Conservation (phyloP, 1,284 basidiomycete species). For the Ganoderma lucidum region DNA sequence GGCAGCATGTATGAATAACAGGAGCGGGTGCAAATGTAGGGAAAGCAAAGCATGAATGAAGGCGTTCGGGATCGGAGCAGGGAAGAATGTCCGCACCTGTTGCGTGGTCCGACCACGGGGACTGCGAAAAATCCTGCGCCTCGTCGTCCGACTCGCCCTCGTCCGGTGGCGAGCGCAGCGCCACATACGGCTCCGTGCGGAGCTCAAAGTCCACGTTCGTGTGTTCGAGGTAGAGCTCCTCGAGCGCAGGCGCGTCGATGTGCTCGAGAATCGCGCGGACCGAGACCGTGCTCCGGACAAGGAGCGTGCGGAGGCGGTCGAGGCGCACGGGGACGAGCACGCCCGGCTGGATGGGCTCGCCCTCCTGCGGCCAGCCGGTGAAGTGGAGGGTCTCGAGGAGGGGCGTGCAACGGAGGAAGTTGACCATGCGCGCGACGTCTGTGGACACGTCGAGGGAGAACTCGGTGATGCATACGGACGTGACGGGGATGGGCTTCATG, state of each 20-base stretch:
- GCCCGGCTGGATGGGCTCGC: conserved; percentile 46
- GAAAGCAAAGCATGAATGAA: neutral
- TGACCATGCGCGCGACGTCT: conserved; percentile 57
- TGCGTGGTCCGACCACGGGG: conserved; percentile 75
- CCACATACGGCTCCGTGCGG: conserved; percentile 35
- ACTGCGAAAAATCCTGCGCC: conserved; percentile 73
- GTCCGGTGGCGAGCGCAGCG: conserved; percentile 42
- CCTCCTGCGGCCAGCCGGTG: conserved; percentile 59
- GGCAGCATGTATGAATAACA: neutral
- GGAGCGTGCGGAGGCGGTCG: conserved; percentile 60
- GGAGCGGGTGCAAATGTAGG: neutral
- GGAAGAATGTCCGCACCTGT: conserved; percentile 43
- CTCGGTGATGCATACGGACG: conserved; percentile 63
- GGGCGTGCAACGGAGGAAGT: conserved; percentile 66
- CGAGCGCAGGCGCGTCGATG: conserved; percentile 62
- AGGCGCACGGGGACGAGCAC: conserved; percentile 50
- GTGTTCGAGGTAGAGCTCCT: conserved; percentile 66
- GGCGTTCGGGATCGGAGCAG: neutral
- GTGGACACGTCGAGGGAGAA: conserved; percentile 45
- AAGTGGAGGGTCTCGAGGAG: conserved; percentile 64
- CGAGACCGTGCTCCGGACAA: conserved; percentile 64
- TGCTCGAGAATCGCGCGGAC: conserved; percentile 69
- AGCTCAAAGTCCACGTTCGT: conserved; percentile 69
- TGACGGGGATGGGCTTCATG: conserved; percentile 60
- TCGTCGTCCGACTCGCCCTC: conserved; percentile 77